Base-by-base conservation (phyloP, 179 eudicot species). In the Nepenthes alata region DNA sequence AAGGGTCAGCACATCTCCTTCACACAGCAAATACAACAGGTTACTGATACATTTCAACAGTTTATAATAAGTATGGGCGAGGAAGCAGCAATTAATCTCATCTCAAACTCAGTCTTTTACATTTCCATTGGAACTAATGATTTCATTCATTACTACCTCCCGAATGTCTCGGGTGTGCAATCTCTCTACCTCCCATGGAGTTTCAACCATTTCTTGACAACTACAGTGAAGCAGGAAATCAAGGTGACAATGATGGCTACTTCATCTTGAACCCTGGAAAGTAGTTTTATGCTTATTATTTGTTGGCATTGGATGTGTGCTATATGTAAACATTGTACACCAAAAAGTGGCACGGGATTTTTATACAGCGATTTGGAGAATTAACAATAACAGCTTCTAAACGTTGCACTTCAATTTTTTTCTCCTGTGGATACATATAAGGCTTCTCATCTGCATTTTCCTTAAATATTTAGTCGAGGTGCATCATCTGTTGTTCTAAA, bases 141-240 rank as follows among this genome's bases (percentile, higher is more conserved):
- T 67, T 90, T 80, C 81, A 90, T 85, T 57, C 97, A 90, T 58
- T 90, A 85, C 85, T 90, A 88, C 73, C 88, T 90, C 60, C 87
- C 73, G 2, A 85, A 90, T 72, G 78, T 72, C 6, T 90, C 97
- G 0, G 79, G 71, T 47, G 89, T 90, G 47, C 97, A 83, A 62
- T 70, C 86, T 62, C 47, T 77, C 61, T 88, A 76, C 62, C 75
- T 63, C 11, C 85, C 97, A 8, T 88, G 95, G 93, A 73, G 65
- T 45, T 90, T 90, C 81, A 87, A 80, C 72, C 83, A 67, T 66
- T 85, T 85, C 59, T 62, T 88, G 57, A 79, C 85, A 3, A 69
- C 74, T 64, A 69, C 81, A 5, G 60, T 84, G 72, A 80, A 74
- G 72, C 83, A 77, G 65, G 90, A 84, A 71, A 78, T 89, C 57